phyloP scores from a whole-genome alignment of 1,284 basidiomycete species.

The Ustilago vetiveriae region DNA sequence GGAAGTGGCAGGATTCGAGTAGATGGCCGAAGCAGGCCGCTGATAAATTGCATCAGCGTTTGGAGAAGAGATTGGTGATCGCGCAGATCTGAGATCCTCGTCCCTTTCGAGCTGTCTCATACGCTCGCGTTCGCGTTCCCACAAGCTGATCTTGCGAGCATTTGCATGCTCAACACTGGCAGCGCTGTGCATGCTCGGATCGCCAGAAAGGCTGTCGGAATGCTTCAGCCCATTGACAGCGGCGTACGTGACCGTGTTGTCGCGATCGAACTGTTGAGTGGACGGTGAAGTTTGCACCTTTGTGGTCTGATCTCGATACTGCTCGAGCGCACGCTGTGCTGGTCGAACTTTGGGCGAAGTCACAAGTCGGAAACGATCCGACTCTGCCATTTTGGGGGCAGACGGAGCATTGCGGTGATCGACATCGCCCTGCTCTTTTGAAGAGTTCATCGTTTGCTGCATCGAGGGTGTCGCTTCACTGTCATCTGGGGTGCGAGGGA shows the following conservation, averaged over 20 bases:
- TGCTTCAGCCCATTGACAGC: conserved; percentile 1
- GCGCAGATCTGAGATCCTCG: conserved; percentile 26
- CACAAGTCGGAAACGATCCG: neutral
- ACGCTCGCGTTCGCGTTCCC: conserved; percentile 54
- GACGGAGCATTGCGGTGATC: conserved; percentile 16
- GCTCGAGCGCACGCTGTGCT: conserved; percentile 43
- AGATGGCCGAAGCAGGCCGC: conserved; percentile 18
- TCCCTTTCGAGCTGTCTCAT: conserved; percentile 46
- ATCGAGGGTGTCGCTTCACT: conserved; percentile 11
- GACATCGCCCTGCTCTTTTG: no score
- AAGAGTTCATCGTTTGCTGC: no score
- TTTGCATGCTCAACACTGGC: conserved; percentile 6
- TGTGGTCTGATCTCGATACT: conserved; percentile 22
- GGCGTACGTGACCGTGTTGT: neutral
- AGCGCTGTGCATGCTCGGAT: conserved; percentile 9
- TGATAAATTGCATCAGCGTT: conserved; percentile 5
- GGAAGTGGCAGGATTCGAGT: conserved; percentile 12
- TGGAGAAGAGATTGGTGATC: conserved; percentile 10
- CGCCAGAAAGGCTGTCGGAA: conserved; percentile 19
- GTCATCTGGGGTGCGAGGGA: conserved; percentile 43
- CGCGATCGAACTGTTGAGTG: conserved; percentile 8
- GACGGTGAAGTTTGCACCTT: conserved; percentile 11
- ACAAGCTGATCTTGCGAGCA: conserved; percentile 41
- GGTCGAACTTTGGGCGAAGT: conserved; percentile 22
- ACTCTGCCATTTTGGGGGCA: neutral